Percentiles rank a stretch among this genome's conserved stretches.
Conservation (phyloP, 192 early-diverging fungal species). For the Glomus cerebriforme region DNA sequence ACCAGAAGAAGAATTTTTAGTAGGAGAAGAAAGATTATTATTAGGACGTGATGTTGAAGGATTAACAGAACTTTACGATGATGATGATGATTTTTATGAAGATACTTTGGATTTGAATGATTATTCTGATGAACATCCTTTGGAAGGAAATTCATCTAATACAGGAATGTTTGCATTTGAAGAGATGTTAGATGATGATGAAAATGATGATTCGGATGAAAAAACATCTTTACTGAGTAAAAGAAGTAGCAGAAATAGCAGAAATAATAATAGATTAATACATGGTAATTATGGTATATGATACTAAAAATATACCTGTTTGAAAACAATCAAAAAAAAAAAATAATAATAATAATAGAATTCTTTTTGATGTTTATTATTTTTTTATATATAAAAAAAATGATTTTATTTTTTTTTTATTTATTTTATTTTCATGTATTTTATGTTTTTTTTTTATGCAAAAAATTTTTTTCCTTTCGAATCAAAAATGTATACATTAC, state of each 20-base stretch:
- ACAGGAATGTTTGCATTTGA: background rate
- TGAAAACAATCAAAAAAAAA: no score
- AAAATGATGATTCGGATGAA: conserved; percentile 18
- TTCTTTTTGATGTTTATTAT: no score
- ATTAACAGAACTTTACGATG: conserved; percentile 22
- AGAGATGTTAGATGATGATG: conserved; percentile 8
- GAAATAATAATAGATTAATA: background rate
- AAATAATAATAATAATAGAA: no score
- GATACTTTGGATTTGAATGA: background rate
- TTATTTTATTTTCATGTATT: no score
- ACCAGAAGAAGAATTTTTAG: conserved; percentile 29
- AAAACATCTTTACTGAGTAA: conserved; percentile 1
- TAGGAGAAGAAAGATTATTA: conserved; percentile 1
- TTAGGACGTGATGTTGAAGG: conserved; percentile 14
- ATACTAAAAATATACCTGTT: background rate
- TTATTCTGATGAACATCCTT: background rate
- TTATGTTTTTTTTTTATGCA: no score
- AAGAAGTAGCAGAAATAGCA: background rate
- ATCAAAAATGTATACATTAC: no score
- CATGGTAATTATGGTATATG: conserved; percentile 1
- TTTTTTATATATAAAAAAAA: no score
- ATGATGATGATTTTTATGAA: background rate
- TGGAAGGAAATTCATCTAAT: background rate
- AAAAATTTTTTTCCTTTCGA: no score
- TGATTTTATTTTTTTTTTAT: no score